A percentile compares a stretch with the other conserved stretches of the same genome.
Conservation (phyloP, 371 early-diverging fungal species). For the Apophysomyces ossiformis region DNA sequence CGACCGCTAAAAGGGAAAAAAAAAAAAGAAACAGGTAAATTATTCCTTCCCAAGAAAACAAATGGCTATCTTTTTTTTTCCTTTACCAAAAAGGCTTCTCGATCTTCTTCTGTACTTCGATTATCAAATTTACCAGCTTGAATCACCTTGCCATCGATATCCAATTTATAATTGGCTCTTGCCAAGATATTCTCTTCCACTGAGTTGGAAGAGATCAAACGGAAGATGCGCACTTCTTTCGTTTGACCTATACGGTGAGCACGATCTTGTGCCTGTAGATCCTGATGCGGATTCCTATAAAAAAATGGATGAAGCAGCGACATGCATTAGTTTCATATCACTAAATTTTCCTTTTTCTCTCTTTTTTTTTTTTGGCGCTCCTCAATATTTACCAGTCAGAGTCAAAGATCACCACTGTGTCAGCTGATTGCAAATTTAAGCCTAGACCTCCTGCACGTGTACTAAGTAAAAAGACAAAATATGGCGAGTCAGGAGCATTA, state of each 20-base stretch:
- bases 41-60: background rate
- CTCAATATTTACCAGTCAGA: constrained; percentile 83
- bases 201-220: constrained; percentile 92
- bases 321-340: no score
- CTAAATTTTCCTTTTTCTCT: no score
- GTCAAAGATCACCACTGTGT: constrained; percentile 99
- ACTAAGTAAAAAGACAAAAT: constrained; percentile 94
- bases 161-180: constrained; percentile 93
- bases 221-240: constrained; percentile 97
- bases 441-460: constrained; percentile 99
- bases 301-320: background rate
- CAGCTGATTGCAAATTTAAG: constrained; percentile 98
- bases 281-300: constrained; percentile 94
- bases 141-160: constrained; percentile 97
- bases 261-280: constrained; percentile 99
- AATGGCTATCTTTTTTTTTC: background rate
- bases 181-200: constrained; percentile 97
- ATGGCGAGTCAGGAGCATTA: constrained; percentile 82
- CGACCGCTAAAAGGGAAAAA: constrained; percentile 20
- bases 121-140: constrained; percentile 99
- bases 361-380: no score
- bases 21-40: constrained; percentile 2
- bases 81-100: constrained; percentile 77
- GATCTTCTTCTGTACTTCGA: constrained; percentile 92
- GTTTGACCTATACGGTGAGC: constrained; percentile 99